Conservation (phyloP, 2,329 filamentous ascomycete species). For the Curvularia sp. region DNA sequence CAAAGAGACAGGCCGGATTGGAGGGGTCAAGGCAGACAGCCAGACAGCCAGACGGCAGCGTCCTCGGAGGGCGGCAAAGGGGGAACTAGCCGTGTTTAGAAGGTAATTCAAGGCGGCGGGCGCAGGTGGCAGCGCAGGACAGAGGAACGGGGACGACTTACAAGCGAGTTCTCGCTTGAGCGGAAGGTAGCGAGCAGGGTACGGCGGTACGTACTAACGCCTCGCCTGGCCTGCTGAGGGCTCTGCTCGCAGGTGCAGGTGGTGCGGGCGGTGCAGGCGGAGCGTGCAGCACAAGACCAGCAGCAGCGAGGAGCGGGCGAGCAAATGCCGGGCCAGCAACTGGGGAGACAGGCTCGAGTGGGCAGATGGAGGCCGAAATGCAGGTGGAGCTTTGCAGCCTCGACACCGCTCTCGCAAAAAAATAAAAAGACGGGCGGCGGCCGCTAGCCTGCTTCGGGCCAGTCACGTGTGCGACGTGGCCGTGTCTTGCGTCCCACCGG, state of each 20-base stretch:
- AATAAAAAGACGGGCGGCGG: neutral
- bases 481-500: conserved; percentile 1
- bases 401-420: conserved; percentile 10
- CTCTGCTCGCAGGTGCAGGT: too few species aligned
- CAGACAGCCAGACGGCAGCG: conserved; percentile 8
- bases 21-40: too few species aligned
- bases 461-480: conserved; percentile 8
- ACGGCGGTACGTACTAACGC: neutral
- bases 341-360: neutral
- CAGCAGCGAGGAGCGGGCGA: neutral
- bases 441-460: conserved; percentile 3
- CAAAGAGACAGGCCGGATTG: too few species aligned
- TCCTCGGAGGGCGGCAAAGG: neutral
- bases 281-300: neutral
- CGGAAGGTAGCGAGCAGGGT: conserved; percentile 20
- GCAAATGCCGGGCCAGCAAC: neutral
- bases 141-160: conserved; percentile 17
- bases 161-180: conserved; percentile 28
- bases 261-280: too few species aligned
- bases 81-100: conserved; percentile 32
- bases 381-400: conserved; percentile 7
- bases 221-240: conserved; percentile 1
- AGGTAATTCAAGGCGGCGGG: conserved; percentile 27
- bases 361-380: neutral
- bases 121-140: conserved; percentile 33